Percentiles rank a stretch among this genome's conserved stretches.
Evolutionary conservation across 371 early-diverging fungal genomes (phyloP).

Genomic region (Mortierella sp.): DNA sequence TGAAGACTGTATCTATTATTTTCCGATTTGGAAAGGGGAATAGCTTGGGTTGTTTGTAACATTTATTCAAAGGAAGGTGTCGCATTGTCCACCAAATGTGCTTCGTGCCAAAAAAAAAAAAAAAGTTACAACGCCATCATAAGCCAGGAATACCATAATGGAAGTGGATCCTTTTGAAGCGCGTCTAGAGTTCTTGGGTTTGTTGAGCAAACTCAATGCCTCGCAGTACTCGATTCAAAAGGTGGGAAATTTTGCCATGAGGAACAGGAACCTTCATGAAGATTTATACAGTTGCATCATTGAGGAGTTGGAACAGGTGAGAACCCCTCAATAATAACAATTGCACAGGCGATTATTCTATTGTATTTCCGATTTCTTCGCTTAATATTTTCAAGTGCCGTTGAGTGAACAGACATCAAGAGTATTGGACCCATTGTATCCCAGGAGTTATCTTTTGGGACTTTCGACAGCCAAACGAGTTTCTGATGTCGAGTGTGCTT

Average conservation of each 20-base stretch:
- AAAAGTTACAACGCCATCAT: not conserved
- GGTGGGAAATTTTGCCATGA: conserved; percentile 76
- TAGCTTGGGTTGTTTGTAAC: no score
- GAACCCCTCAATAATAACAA: conserved; percentile 9
- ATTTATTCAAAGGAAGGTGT: no score
- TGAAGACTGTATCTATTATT: no score
- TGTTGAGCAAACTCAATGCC: conserved; percentile 79
- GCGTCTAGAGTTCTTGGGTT: conserved; percentile 71
- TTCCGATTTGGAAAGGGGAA: no score
- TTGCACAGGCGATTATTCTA: conserved; percentile 13
- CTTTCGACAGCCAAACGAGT: not conserved
- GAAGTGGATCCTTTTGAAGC: conserved; percentile 86
- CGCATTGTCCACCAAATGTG: no score
- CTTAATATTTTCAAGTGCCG: not conserved
- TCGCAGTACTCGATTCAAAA: conserved; percentile 82
- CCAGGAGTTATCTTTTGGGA: conserved; percentile 3
- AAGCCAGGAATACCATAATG: conserved; percentile 18
- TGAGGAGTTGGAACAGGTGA: conserved; percentile 80
- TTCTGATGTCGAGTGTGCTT: not conserved
- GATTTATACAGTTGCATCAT: conserved; percentile 82
- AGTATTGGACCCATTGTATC: conserved; percentile 4
- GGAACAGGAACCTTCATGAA: conserved; percentile 73
- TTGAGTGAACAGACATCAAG: conserved; percentile 4
- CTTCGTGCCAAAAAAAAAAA: conserved; percentile 1
- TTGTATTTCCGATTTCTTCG: conserved; percentile 15